Conservation (phyloP, 2,329 filamentous ascomycete genomes). For the Didymella segeticola region DNA sequence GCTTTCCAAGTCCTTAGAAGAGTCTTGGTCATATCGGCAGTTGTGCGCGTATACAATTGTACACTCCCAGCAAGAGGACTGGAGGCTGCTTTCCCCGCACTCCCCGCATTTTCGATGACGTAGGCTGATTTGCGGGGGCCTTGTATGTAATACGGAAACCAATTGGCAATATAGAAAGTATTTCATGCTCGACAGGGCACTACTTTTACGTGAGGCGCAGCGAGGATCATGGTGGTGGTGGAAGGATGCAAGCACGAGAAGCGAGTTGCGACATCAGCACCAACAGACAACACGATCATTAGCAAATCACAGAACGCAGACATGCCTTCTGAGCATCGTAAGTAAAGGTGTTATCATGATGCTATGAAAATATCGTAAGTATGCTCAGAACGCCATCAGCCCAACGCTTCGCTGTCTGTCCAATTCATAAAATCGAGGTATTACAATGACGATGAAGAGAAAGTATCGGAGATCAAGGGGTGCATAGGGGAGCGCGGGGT, state of each 20-base stretch:
- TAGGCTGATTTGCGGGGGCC: not conserved
- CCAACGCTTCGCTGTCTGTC: not conserved
- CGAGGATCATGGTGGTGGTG: constrained; percentile 10
- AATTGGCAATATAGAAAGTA: not conserved
- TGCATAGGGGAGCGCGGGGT: not conserved
- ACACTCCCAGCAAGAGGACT: not conserved
- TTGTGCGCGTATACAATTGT: not conserved
- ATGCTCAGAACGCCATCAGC: not conserved
- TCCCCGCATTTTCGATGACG: constrained; percentile 12
- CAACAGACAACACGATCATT: not conserved
- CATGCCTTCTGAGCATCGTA: too few species aligned
- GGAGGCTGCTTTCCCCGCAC: constrained; percentile 5
- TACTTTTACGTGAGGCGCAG: not conserved
- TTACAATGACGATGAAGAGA: constrained; percentile 2
- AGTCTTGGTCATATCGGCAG: constrained; percentile 12
- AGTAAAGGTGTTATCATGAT: not conserved
- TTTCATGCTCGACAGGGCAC: not conserved
- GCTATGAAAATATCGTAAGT: not conserved
- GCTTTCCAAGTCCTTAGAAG: not conserved
- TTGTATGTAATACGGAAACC: too few species aligned
- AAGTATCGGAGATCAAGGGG: not conserved
- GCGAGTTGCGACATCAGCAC: not conserved
- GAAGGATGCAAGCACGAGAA: not conserved
- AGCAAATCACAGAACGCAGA: too few species aligned
- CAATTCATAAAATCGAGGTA: not conserved